Conservation (phyloP, 495 filamentous ascomycete genomes). For the Penicillium fimorum region DNA sequence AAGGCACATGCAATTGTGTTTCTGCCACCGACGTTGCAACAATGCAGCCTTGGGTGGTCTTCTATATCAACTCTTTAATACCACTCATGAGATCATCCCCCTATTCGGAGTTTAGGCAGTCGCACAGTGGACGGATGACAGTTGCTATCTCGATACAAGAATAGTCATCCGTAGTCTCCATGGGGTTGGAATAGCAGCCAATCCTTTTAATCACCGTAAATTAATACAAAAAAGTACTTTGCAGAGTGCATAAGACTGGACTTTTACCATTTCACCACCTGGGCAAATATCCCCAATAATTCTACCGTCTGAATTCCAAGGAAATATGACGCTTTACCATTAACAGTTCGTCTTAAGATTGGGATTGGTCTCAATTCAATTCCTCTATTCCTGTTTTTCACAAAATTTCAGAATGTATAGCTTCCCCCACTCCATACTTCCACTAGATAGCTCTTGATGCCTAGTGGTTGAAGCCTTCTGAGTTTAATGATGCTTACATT, state of each 20-base stretch:
- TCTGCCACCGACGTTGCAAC: neutral
- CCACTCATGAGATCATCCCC: slow-evolving; percentile 4
- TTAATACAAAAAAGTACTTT: too few relatives aligned
- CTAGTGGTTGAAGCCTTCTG: neutral
- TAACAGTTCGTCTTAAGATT: neutral
- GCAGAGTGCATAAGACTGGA: neutral
- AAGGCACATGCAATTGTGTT: neutral
- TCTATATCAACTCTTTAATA: slow-evolving; percentile 5
- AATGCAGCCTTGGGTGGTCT: neutral
- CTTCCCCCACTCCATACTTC: neutral
- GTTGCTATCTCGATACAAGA: neutral
- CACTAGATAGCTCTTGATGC: neutral
- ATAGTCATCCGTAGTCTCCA: neutral
- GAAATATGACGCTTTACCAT: neutral
- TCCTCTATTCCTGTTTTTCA: neutral
- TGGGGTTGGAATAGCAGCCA: neutral
- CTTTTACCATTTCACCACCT: neutral
- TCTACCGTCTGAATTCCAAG: neutral
- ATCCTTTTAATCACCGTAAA: neutral
- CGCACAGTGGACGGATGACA: neutral
- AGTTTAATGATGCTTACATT: neutral
- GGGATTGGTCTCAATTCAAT: neutral
- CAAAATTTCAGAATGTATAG: neutral
- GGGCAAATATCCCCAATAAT: neutral
- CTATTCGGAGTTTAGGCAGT: neutral